Conservation (phyloP, 2,329 filamentous ascomycete species). For the Phialophora verrucosa region DNA sequence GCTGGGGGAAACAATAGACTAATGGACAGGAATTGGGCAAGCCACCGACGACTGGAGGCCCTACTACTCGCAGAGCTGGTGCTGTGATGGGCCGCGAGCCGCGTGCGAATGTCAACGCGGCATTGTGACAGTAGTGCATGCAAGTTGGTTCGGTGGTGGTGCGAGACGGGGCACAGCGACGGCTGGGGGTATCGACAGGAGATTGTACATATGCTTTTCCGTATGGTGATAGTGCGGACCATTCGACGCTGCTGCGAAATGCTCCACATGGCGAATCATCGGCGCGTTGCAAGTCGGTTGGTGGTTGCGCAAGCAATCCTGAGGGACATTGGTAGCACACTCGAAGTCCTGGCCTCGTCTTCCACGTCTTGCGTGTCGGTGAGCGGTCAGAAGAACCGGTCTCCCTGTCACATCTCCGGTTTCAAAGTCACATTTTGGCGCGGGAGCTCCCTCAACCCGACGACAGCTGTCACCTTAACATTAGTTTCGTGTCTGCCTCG, state of each 20-base stretch:
- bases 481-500: conserved; percentile 11
- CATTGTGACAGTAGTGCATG: neutral
- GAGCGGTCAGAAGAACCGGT: neutral
- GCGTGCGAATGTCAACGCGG: neutral
- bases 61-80: too few relatives aligned
- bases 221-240: neutral
- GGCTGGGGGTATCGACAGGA: neutral
- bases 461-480: neutral
- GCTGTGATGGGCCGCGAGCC: neutral
- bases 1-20: too few relatives aligned
- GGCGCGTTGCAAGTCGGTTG: neutral
- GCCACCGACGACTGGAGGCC: neutral
- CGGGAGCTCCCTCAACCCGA: neutral
- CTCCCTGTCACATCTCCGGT: neutral
- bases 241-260: neutral
- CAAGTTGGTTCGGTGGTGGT: too few relatives aligned
- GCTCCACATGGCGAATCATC: neutral
- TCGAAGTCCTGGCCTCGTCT: neutral
- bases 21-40: neutral
- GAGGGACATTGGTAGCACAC: neutral
- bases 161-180: too few relatives aligned
- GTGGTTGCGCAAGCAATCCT: neutral
- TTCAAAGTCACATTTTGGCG: neutral
- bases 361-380: neutral
- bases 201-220: neutral